Conservation (phyloP, 2,329 filamentous ascomycete species). For the Sclerotinia spermophila region DNA sequence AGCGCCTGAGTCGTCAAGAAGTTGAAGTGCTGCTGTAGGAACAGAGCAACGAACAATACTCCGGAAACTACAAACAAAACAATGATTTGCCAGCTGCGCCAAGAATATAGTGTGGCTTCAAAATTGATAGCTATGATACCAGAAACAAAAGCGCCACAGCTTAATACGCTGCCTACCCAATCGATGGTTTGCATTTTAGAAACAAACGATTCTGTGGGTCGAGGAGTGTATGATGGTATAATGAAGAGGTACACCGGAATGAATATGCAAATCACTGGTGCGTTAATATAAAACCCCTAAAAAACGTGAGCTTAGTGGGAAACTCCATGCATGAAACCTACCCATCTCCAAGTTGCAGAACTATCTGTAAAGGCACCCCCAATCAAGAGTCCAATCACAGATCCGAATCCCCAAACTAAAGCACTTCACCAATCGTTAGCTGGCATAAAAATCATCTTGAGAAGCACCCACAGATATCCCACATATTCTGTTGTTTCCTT, state of each 20-base stretch:
- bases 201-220: neutral
- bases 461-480: neutral
- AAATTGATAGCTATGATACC: conserved; percentile 9
- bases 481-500: conserved; percentile 35
- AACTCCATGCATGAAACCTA: neutral
- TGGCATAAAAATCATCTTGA: neutral
- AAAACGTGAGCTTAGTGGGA: too few species aligned
- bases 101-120: neutral
- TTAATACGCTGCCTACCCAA: conserved; percentile 34
- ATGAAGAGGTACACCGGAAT: conserved; percentile 8
- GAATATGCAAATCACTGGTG: neutral
- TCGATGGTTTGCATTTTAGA: conserved; percentile 31
- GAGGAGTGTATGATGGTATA: neutral
- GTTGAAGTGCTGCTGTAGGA: conserved; percentile 23
- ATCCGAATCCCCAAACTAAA: conserved; percentile 5
- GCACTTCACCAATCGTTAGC: neutral
- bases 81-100: conserved; percentile 22
- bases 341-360: conserved; percentile 45
- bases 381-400: neutral
- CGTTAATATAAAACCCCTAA: conserved; percentile 2
- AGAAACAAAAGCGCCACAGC: conserved; percentile 23
- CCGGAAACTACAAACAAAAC: conserved; percentile 42
- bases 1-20: conserved; percentile 23
- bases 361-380: conserved; percentile 42
- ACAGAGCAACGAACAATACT: conserved; percentile 30